Evolutionary conservation across 768 basidiomycete species (phyloP), one percentile per base, ranked within the genome.

Genomic region (Rhizopogon rudus): DNA sequence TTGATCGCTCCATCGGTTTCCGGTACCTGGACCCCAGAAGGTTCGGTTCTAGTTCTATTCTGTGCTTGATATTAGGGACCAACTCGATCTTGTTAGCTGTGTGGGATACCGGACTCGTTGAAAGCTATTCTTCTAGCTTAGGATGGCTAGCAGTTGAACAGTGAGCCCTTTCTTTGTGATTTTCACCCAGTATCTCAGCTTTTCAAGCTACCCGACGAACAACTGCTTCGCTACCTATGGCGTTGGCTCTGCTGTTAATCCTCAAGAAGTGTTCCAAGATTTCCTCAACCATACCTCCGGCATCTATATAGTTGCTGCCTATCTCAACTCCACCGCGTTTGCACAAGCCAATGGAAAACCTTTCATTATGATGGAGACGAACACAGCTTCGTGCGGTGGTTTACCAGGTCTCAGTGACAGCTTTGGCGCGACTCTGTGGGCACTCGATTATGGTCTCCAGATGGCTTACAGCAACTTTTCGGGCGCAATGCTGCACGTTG

Each of bases 361-460:
- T 33, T 68, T 81, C 55, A 60, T 79, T 49, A 80, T 83, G 77
- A 71, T 81, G 59, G 81, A 83, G 65, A 81, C 77, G 39, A 80
- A 79, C 59, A 75, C 77, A 7, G 80, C 79, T 0, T 75, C 74
- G 45, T 82, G 81, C 64, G 79, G 78, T 55, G 81, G 81, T n/a
- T 80, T 81, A 62, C 65, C 75, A 14, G 81, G 81, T 4, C 60
- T 83, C 53, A 76, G 73, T 40, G 77, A 81, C 59, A 72, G 71
- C 40, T 82, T 81, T 52, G 78, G 74, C 3, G 75, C 75, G 2
- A 72, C 78, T 16, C 68, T 81, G 25, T 83, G 81, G 81, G 79
- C 63, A 33, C 61, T 77, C 42, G 80, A 82, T 61, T 79, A 73
- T 60, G 75, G 75, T 3, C 57, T 83, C 40, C 74, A 76, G 60